phyloP scores from a whole-genome alignment of 352 stramenopile species.

The Globisporangium nodosum region DNA sequence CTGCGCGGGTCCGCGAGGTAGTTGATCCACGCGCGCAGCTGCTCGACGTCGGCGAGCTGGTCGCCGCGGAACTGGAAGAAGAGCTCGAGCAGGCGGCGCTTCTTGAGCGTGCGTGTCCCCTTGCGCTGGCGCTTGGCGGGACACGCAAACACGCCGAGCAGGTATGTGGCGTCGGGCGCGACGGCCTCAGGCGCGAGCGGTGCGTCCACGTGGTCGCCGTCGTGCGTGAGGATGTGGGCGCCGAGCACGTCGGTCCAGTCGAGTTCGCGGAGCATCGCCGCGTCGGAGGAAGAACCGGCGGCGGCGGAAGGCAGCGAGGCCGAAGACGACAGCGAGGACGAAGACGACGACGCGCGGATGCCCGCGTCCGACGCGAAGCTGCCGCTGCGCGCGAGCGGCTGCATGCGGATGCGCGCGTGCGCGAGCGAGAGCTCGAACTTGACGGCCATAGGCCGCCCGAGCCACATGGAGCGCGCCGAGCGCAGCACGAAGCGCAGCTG shows the following conservation, averaged over 20 bases:
- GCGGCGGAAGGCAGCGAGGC: too few relatives aligned
- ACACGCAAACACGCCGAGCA: slow-evolving; percentile 44
- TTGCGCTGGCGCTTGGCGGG: slow-evolving; percentile 19
- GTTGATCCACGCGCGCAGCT: slow-evolving; percentile 33
- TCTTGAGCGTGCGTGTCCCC: slow-evolving; percentile 23
- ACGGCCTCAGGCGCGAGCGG: slow-evolving; percentile 14
- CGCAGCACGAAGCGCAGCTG: slow-evolving; percentile 14
- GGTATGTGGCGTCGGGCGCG: slow-evolving; percentile 18
- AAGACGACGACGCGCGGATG: too few relatives aligned
- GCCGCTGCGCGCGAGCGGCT: background rate
- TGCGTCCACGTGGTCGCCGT: slow-evolving; percentile 28
- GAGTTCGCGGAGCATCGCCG: slow-evolving; percentile 17
- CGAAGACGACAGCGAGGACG: too few relatives aligned
- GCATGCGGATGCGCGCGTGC: slow-evolving; percentile 10
- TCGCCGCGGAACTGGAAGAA: slow-evolving; percentile 41
- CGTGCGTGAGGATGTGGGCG: slow-evolving; percentile 40
- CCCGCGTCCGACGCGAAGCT: background rate
- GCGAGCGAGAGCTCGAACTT: slow-evolving; percentile 6
- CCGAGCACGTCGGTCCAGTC: slow-evolving; percentile 48
- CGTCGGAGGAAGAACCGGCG: background rate
- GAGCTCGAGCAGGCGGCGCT: slow-evolving; percentile 31
- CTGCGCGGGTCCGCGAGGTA: slow-evolving; percentile 49
- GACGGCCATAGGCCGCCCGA: slow-evolving; percentile 8
- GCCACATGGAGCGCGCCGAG: slow-evolving; percentile 14
- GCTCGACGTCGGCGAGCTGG: slow-evolving; percentile 28